phyloP scores from a whole-genome alignment of 495 filamentous ascomycete species.

The Parathielavia appendiculata region DNA sequence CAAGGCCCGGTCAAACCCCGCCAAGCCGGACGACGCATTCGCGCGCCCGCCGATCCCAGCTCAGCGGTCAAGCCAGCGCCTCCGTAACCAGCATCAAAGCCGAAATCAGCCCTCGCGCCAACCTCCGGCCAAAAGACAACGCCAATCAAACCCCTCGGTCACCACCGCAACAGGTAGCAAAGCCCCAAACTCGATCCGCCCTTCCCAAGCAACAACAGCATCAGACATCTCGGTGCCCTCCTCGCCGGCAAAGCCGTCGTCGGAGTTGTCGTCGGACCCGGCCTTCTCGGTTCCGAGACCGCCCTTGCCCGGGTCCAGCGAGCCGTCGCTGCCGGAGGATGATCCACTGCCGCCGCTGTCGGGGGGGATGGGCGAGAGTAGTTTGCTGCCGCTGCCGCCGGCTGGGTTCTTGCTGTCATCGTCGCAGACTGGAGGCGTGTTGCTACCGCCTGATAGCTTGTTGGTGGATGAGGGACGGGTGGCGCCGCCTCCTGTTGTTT shows the following conservation, averaged over 20 bases:
- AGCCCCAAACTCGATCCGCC: slow-evolving; percentile 20
- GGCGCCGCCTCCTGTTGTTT: slow-evolving; percentile 37
- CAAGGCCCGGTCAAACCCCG: slow-evolving; percentile 5
- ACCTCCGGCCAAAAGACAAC: not conserved
- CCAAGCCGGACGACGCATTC: not conserved
- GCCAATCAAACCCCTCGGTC: not conserved
- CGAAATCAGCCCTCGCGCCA: slow-evolving; percentile 1
- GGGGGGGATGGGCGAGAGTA: not conserved
- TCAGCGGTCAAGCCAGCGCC: slow-evolving; percentile 10
- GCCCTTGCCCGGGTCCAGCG: slow-evolving; percentile 14
- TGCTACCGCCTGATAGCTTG: slow-evolving; percentile 52
- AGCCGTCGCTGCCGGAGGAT: slow-evolving; percentile 17
- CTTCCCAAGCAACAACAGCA: slow-evolving; percentile 46
- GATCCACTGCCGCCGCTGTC: slow-evolving; percentile 3
- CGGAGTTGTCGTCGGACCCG: not conserved
- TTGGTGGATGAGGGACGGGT: slow-evolving; percentile 43
- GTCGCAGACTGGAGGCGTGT: slow-evolving; percentile 35
- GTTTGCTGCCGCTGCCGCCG: slow-evolving; percentile 4
- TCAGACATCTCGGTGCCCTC: slow-evolving; percentile 32
- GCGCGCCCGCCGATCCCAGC: not conserved
- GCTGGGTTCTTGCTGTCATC: slow-evolving; percentile 19
- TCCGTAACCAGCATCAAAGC: slow-evolving; percentile 5
- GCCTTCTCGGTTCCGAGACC: slow-evolving; percentile 25
- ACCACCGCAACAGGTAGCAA: not conserved
- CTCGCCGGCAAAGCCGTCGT: not conserved